phyloP scores from a whole-genome alignment of 208 protist species.

The Trichomonas vaginalis region DNA sequence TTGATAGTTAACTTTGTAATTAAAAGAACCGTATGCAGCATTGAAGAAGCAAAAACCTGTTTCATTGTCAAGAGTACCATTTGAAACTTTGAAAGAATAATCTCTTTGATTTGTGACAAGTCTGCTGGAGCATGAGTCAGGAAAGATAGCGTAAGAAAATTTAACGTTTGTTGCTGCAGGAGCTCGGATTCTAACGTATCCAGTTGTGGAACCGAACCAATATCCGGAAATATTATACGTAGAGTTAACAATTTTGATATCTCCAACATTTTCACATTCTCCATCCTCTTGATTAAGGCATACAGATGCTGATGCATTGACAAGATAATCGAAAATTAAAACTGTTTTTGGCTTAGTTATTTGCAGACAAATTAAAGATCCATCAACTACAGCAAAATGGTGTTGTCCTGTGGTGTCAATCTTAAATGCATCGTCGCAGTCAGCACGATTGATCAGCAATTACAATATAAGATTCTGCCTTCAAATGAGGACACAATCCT shows the following conservation, averaged over 20 bases:
- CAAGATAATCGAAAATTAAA: neutral
- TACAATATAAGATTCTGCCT: too few relatives aligned
- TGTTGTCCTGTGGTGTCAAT: neutral
- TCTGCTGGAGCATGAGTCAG: neutral
- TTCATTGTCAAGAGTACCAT: neutral
- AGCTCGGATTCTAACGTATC: neutral
- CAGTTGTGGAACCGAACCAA: neutral
- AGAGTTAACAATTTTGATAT: neutral
- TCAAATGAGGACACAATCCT: too few relatives aligned
- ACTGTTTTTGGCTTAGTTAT: neutral
- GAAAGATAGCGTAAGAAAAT: neutral
- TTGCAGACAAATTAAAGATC: neutral
- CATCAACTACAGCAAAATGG: neutral
- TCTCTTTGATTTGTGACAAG: neutral
- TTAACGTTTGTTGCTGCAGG: neutral
- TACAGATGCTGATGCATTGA: neutral
- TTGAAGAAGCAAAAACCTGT: neutral
- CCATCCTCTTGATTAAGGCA: neutral
- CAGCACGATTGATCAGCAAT: too few relatives aligned
- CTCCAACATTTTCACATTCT: neutral
- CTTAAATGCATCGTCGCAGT: neutral
- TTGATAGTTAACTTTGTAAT: neutral
- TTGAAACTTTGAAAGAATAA: neutral
- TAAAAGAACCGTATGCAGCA: neutral
- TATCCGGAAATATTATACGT: neutral